Percentiles rank a stretch among this genome's conserved stretches.
Evolutionary conservation across 495 filamentous ascomycete genomes (phyloP).

Genomic region (Penicillium paxilli): DNA sequence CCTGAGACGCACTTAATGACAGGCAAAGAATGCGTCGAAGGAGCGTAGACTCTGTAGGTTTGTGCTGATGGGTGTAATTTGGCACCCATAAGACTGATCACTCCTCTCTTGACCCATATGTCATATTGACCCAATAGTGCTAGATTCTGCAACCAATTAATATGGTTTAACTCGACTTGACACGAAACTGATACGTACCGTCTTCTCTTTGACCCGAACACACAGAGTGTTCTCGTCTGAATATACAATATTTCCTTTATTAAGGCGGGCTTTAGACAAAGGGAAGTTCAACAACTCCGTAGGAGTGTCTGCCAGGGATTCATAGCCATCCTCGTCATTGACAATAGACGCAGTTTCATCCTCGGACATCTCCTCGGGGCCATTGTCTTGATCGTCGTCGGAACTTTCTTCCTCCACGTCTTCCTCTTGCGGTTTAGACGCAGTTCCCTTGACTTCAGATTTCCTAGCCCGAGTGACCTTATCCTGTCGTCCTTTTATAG

Average conservation of each 20-base stretch:
- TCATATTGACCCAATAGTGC: slow-evolving; percentile 74
- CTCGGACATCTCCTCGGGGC: slow-evolving; percentile 20
- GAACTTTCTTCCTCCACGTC: slow-evolving; percentile 19
- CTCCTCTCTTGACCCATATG: slow-evolving; percentile 63
- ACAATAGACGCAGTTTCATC: slow-evolving; percentile 25
- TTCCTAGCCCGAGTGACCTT: slow-evolving; percentile 4
- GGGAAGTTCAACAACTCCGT: slow-evolving; percentile 41
- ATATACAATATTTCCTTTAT: slow-evolving; percentile 42
- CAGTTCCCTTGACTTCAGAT: background rate
- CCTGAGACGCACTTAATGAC: slow-evolving; percentile 58
- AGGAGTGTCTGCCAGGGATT: slow-evolving; percentile 34
- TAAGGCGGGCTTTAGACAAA: slow-evolving; percentile 40
- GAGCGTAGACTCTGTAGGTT: slow-evolving; percentile 65
- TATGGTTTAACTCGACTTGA: background rate
- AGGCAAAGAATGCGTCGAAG: slow-evolving; percentile 75
- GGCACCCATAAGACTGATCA: slow-evolving; percentile 65
- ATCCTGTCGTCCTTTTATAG: slow-evolving; percentile 3
- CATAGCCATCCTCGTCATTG: slow-evolving; percentile 35
- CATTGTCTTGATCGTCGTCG: slow-evolving; percentile 16
- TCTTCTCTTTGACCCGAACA: slow-evolving; percentile 44
- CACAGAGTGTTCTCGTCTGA: slow-evolving; percentile 41
- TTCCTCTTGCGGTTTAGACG: slow-evolving; percentile 11
- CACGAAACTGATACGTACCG: slow-evolving; percentile 23
- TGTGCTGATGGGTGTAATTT: slow-evolving; percentile 54
- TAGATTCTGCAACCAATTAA: slow-evolving; percentile 53